Base-by-base conservation (phyloP, 345 rosid genomes). In the Moricandia moricandioides region DNA sequence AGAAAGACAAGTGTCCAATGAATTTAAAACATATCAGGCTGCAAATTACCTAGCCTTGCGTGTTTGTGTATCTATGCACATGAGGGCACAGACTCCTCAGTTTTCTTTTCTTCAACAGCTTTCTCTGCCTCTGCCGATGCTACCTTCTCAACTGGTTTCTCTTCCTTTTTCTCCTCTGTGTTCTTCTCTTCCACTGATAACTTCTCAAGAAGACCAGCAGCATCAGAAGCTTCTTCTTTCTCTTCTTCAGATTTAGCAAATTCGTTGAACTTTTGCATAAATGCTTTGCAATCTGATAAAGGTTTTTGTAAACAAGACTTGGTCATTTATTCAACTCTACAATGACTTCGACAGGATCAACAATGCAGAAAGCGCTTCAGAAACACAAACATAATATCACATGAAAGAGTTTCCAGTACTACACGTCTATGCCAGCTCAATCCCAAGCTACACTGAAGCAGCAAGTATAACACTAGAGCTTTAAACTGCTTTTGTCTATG, bases 211-310 rank as follows among this genome's bases (percentile, higher is more conserved):
- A 84, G 88, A 35, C 83, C 88, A 51, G 90, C 94, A n/a, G 92
- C 73, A n/a, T 85, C 86, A 66, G 85, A 57, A 6, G 96, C 92
- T 79, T 87, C 97, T 80, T 87, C 92, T 67, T 81, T 85, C 8
- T 60, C 33, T 43, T 79, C 79, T 77, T 86, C 93, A 12, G 85
- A 81, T 70, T 90, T 93, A 8, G 89, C 90, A 67, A 90, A 88
- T 78, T 91, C 94, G 82, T 85, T 84, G 75, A 91, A 72, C 65
- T 5, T 85, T 65, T 93, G 89, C 98, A 88, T 93, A 69, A 93
- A 93, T 18, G 79, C 82, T 81, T 89, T 93, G 84, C 96, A 88
- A 74, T 93, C 98, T 93, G 85, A 67, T n/a, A 18, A 13, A 6
- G 16, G 11, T 40, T 43, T 21, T 6, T 40, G 8, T 12, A 16